Evolutionary conservation across 1,139 yeast species (phyloP), one percentile per base, ranked within the genome.

Genomic region (Pneumocystis jirovecii): DNA sequence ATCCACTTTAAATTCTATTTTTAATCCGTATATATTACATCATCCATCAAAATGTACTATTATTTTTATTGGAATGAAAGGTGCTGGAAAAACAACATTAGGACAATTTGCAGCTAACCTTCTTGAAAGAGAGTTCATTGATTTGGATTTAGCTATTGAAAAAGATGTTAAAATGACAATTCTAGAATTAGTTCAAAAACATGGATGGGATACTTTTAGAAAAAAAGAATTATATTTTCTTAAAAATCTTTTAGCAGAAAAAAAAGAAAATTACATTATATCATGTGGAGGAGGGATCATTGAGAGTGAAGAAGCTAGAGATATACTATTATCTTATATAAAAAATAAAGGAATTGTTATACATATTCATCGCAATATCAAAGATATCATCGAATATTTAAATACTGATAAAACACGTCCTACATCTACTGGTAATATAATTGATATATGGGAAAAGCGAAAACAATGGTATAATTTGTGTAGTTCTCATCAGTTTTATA

Each of bases 261-360:
- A 81, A 70, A 78, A 84, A 3, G 74, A 76, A 1, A 88, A 87
- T 1, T 80, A 84, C 71, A 87, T 93, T 45, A 81, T 90, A 65
- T 89, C 98, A 0, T 89, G 97, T 65, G 99, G 99, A 45, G 99
- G 99, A 60, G 99, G 99, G 7, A 81, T 95, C 69, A 96, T 93
- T 45, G 98, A 93, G 76, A 82, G 82, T 42, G 81, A 81, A 15
- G 81, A 74, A n/a, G 85, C 95, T 8, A 83, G 97, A 71, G 78
- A 78, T 6, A 69, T 82, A 12, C 79, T 93, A 73, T 80, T 84
- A 71, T 73, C 78, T 12, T 87, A 85, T 74, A 76, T 79, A 60
- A 72, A 75, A 42, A 73, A 76, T 61, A 90, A 89, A 34, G 88
- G 91, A 6, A 82, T 88, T 69, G 97, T 93, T 8, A 79, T 93